Conservation (phyloP, 371 early-diverging fungal genomes). For the Syncephalis plumigaleata region DNA sequence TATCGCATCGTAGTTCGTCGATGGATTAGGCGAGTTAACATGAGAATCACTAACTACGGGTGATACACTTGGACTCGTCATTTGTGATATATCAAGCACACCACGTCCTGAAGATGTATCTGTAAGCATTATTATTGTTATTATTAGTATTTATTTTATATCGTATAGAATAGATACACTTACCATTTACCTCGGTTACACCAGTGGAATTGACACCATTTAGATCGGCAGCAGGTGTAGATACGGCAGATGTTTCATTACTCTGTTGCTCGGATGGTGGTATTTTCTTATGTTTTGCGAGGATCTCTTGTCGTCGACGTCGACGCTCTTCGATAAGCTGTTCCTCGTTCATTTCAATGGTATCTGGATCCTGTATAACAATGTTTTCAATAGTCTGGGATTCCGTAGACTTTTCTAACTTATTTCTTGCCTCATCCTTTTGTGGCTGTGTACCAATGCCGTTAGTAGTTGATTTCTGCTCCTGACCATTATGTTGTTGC, state of each 20-base stretch:
- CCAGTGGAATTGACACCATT: not conserved
- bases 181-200: not conserved
- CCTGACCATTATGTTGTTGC: too few relatives aligned
- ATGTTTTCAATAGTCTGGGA: too few relatives aligned
- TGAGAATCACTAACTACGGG: not conserved
- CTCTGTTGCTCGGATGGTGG: constrained; percentile 8
- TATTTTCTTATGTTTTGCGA: constrained; percentile 33
- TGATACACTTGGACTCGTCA: not conserved
- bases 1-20: constrained; percentile 15
- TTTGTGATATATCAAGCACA: too few relatives aligned
- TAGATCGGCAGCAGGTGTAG: not conserved
- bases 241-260: not conserved
- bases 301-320: constrained; percentile 41
- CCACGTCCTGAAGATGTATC: not conserved
- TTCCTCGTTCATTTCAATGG: constrained; percentile 32
- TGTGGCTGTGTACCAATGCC: too few relatives aligned
- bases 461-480: too few relatives aligned
- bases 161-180: not conserved
- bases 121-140: too few relatives aligned
- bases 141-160: not conserved
- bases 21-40: constrained; percentile 1
- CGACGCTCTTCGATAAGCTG: constrained; percentile 61
- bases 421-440: too few relatives aligned
- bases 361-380: too few relatives aligned
- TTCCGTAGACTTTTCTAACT: too few relatives aligned